A percentile compares a stretch with the other conserved stretches of the same genome.
These are phyloP conservation scores for Paracoccidioides brasiliensis DNA, from an alignment of 2,329 filamentous ascomycete species.

Conservation along the genomic window DNA sequence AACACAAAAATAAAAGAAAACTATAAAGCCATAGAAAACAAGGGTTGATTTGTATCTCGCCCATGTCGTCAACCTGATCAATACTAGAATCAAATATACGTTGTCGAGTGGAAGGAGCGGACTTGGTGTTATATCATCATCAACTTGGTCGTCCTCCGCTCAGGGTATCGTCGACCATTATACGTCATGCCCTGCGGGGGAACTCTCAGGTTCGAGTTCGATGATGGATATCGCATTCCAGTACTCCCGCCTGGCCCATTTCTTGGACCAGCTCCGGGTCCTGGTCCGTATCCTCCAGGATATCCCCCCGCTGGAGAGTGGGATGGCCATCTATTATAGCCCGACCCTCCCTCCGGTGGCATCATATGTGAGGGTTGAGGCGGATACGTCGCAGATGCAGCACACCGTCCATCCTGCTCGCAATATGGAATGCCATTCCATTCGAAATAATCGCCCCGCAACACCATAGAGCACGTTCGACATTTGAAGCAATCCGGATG, in stretches of 20 bases:
- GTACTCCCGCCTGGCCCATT: background rate
- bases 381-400: slow-evolving; percentile 28
- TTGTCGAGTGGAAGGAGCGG: too few species aligned
- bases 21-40: too few species aligned
- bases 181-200: slow-evolving; percentile 1
- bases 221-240: slow-evolving; percentile 5
- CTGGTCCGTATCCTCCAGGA: slow-evolving; percentile 14
- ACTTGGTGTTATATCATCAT: slow-evolving; percentile 32
- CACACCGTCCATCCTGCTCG: slow-evolving; percentile 66
- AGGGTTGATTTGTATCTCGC: too few species aligned
- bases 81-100: too few species aligned
- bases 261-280: slow-evolving; percentile 14
- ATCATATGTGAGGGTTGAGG: slow-evolving; percentile 24
- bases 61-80: too few species aligned
- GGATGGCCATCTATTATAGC: slow-evolving; percentile 7
- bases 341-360: slow-evolving; percentile 13
- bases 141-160: slow-evolving; percentile 36
- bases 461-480: slow-evolving; percentile 53
- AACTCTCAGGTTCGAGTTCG: background rate
- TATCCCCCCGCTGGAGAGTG: background rate
- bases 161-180: slow-evolving; percentile 31
- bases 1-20: too few species aligned
- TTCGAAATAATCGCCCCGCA: slow-evolving; percentile 84
- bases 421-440: slow-evolving; percentile 69
- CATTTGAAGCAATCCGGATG: slow-evolving; percentile 82